A percentile compares a stretch with the other conserved stretches of the same genome.
phyloP scores from a whole-genome alignment of 768 basidiomycete species.

The Lactifluus volemus region DNA sequence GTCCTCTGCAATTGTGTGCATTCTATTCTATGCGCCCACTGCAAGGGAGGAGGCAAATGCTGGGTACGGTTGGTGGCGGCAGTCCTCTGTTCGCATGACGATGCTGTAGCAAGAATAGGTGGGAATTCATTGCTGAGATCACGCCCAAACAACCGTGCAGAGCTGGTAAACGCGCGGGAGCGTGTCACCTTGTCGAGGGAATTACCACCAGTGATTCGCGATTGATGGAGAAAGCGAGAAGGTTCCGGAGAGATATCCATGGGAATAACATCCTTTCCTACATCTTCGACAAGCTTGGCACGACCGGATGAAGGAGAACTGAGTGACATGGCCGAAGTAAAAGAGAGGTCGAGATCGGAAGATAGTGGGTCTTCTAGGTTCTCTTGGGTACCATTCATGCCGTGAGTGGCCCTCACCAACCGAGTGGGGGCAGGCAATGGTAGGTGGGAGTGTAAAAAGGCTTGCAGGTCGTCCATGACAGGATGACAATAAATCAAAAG shows the following conservation, averaged over 20 bases:
- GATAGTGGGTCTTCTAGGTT: slow-evolving; percentile 60
- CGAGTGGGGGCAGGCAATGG: slow-evolving; percentile 34
- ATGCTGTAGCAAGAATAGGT: slow-evolving; percentile 26
- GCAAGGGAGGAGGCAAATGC: slow-evolving; percentile 42
- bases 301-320: slow-evolving; percentile 55
- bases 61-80: slow-evolving; percentile 36
- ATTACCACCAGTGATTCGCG: slow-evolving; percentile 25
- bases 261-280: slow-evolving; percentile 41
- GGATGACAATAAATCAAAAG: not conserved
- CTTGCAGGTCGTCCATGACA: slow-evolving; percentile 36
- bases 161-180: slow-evolving; percentile 59
- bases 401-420: slow-evolving; percentile 26
- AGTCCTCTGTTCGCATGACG: slow-evolving; percentile 29
- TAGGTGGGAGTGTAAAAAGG: slow-evolving; percentile 36
- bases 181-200: slow-evolving; percentile 32
- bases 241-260: slow-evolving; percentile 81
- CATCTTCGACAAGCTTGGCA: slow-evolving; percentile 39
- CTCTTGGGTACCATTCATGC: slow-evolving; percentile 32
- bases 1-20: slow-evolving; percentile 20
- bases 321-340: slow-evolving; percentile 75
- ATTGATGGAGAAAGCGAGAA: slow-evolving; percentile 23
- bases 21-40: slow-evolving; percentile 42
- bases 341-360: slow-evolving; percentile 75
- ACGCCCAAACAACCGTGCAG: slow-evolving; percentile 60
- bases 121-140: slow-evolving; percentile 53